Conservation (phyloP, 2,329 filamentous ascomycete genomes). For the Rhynchosporium secalis region DNA sequence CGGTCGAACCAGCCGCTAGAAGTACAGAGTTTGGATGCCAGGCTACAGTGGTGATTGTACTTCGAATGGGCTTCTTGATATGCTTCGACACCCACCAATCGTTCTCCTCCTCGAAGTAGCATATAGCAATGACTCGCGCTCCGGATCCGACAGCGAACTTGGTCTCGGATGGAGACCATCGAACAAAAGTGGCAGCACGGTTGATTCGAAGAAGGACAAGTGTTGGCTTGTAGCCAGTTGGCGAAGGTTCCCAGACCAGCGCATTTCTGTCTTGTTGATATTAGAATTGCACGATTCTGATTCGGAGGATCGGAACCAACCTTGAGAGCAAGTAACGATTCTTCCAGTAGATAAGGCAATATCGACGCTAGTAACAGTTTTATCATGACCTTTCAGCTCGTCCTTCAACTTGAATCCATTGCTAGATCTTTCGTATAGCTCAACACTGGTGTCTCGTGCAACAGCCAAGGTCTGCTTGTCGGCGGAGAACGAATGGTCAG, state of each 20-base stretch:
- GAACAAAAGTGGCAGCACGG: slow-evolving; percentile 91
- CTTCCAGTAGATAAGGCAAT: slow-evolving; percentile 88
- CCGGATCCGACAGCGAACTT: slow-evolving; percentile 98
- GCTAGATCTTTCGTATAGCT: slow-evolving; percentile 78
- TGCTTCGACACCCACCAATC: slow-evolving; percentile 99
- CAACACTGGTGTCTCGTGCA: slow-evolving; percentile 83
- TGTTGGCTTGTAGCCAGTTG: slow-evolving; percentile 91
- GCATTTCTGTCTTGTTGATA: slow-evolving; percentile 79
- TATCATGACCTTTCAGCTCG: slow-evolving; percentile 94
- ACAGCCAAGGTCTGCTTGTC: slow-evolving; percentile 88
- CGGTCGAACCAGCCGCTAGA: slow-evolving; percentile 91
- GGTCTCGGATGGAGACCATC: slow-evolving; percentile 94
- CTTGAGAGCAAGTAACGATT: slow-evolving; percentile 97
- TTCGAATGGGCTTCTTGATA: slow-evolving; percentile 97
- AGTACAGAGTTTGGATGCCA: slow-evolving; percentile 99
- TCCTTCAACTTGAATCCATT: slow-evolving; percentile 81
- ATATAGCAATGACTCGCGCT: slow-evolving; percentile 91
- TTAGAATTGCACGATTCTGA: slow-evolving; percentile 1
- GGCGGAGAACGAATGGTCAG: slow-evolving; percentile 96
- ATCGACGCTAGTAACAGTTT: slow-evolving; percentile 93
- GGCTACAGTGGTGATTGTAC: slow-evolving; percentile 89
- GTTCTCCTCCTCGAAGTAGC: slow-evolving; percentile 99
- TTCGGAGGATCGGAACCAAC: slow-evolving; percentile 47
- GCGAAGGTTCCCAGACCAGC: slow-evolving; percentile 95
- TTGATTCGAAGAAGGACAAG: slow-evolving; percentile 96